Evolutionary conservation across 306 rosid species (phyloP).

Genomic region (Acacia melanoxylon): DNA sequence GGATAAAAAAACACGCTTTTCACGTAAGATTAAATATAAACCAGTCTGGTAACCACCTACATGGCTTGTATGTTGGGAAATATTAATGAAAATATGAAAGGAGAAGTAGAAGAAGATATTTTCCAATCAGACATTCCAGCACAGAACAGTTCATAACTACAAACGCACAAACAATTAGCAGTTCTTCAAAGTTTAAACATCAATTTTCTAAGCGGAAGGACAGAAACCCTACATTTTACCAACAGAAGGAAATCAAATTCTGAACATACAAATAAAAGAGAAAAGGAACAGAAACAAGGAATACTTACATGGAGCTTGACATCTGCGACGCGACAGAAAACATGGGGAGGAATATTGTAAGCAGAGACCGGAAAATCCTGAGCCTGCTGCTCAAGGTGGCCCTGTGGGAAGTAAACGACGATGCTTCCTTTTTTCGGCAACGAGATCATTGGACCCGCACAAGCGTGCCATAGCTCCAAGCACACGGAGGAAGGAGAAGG

Average conservation of each 20-base stretch:
- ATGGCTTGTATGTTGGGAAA: neutral
- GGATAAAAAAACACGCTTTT: conserved; percentile 26
- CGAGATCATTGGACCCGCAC: conserved; percentile 94
- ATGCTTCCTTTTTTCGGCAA: conserved; percentile 83
- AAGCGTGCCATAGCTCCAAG: conserved; percentile 98
- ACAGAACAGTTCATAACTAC: conserved; percentile 13
- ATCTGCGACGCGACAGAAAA: conserved; percentile 90
- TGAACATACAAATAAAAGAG: neutral
- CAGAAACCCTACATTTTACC: conserved; percentile 29
- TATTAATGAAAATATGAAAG: neutral
- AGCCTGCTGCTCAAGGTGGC: conserved; percentile 76
- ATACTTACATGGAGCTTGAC: conserved; percentile 86
- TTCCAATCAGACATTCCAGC: neutral
- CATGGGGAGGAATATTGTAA: conserved; percentile 76
- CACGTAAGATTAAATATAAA: conserved; percentile 22
- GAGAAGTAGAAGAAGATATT: neutral
- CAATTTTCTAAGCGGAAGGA: conserved; percentile 22
- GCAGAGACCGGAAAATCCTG: conserved; percentile 67
- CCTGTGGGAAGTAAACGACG: conserved; percentile 91
- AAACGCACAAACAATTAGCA: neutral
- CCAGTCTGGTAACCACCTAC: neutral
- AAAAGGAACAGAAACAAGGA: neutral
- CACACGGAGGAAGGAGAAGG: conserved; percentile 58
- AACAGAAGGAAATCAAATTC: conserved; percentile 22
- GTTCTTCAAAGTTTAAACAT: neutral